Percentiles rank a stretch among this genome's conserved stretches.
phyloP scores from a whole-genome alignment of 768 basidiomycete genomes.

The Rhodotorula kratochvilovae region DNA sequence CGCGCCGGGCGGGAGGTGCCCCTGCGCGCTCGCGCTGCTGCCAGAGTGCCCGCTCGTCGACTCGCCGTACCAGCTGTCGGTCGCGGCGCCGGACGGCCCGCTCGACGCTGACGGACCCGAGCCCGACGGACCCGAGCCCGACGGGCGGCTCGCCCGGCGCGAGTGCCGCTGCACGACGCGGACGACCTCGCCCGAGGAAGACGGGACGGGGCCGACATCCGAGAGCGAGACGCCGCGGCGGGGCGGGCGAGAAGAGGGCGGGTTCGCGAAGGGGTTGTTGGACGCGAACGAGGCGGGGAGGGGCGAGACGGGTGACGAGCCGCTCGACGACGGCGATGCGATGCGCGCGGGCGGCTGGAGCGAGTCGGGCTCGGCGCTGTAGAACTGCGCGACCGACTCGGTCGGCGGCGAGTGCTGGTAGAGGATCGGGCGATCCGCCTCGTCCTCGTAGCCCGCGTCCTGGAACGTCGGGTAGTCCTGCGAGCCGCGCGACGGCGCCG shows the following conservation, averaged over 20 bases:
- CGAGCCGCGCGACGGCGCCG: slow-evolving; percentile 4
- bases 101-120: not conserved
- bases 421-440: slow-evolving; percentile 35
- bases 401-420: slow-evolving; percentile 15
- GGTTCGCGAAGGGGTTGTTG: slow-evolving; percentile 22
- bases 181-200: slow-evolving; percentile 46
- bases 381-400: not conserved
- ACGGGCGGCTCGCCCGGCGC: slow-evolving; percentile 4
- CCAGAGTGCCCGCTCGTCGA: not conserved
- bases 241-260: not conserved
- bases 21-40: slow-evolving; percentile 3
- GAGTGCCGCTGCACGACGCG: slow-evolving; percentile 26
- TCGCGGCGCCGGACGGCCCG: not conserved
- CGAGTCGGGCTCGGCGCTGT: slow-evolving; percentile 6
- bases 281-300: slow-evolving; percentile 1
- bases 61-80: not conserved
- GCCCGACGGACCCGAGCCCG: not conserved
- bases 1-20: slow-evolving; percentile 22
- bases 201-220: slow-evolving; percentile 78
- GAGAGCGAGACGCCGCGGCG: slow-evolving; percentile 68
- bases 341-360: not conserved
- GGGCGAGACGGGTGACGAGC: not conserved
- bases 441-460: slow-evolving; percentile 29
- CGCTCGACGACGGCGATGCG: not conserved
- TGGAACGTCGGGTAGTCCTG: slow-evolving; percentile 40